Conservation (phyloP, 192 early-diverging fungal genomes). For the Linnemannia exigua region DNA sequence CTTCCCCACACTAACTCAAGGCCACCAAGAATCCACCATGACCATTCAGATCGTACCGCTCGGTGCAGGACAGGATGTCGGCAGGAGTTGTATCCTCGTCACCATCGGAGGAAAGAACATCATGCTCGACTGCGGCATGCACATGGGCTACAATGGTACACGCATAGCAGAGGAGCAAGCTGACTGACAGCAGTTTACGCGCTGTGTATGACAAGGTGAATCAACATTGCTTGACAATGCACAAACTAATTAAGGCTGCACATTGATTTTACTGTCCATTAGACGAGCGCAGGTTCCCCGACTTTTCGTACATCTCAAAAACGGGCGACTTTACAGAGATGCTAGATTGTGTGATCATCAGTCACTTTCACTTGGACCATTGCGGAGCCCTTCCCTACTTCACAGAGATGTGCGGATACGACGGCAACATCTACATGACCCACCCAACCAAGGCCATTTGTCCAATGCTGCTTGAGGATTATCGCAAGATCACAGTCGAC, state of each 20-base stretch:
- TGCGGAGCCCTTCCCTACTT: conserved; percentile 97
- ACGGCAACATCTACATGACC: conserved; percentile 98
- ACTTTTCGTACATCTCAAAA: conserved; percentile 94
- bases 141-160: conserved; percentile 90
- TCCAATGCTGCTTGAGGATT: conserved; percentile 94
- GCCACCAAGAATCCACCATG: conserved; percentile 16
- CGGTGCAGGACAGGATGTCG: conserved; percentile 90
- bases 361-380: conserved; percentile 99
- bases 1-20: not conserved
- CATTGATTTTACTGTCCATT: not conserved
- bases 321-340: conserved; percentile 83
- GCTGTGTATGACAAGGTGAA: not conserved
- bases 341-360: conserved; percentile 94
- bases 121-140: conserved; percentile 96
- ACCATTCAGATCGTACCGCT: conserved; percentile 78
- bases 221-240: not conserved
- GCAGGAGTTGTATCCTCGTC: conserved; percentile 86
- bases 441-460: conserved; percentile 96
- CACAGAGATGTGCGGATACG: conserved; percentile 95
- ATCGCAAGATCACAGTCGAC: conserved; percentile 93
- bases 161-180: too few relatives aligned
- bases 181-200: not conserved
- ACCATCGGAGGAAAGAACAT: conserved; percentile 84
- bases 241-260: not conserved
- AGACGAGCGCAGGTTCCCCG: conserved; percentile 92